Conservation (phyloP, 129 eudicot genomes). For the Escallonia rubra region DNA sequence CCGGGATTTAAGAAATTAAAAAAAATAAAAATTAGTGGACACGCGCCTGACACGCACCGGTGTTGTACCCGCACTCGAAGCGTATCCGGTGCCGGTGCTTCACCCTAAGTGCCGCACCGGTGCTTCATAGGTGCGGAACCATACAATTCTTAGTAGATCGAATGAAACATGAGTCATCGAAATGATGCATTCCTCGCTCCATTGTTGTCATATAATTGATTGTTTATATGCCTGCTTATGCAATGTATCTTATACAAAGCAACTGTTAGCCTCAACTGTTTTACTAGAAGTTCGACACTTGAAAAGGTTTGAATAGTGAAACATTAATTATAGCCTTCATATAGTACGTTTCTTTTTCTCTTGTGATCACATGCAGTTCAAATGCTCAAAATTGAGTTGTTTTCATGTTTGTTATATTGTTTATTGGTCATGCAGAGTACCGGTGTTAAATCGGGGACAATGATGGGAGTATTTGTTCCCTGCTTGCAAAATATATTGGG, state of each 20-base stretch:
- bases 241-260: background rate
- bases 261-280: background rate
- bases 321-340: background rate
- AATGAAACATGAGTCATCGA: background rate
- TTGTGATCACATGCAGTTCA: background rate
- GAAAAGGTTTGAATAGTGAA: background rate
- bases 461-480: conserved; percentile 98
- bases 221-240: background rate
- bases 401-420: background rate
- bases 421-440: conserved; percentile 39
- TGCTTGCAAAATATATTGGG: conserved; percentile 96
- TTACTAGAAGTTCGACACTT: background rate
- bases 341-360: background rate
- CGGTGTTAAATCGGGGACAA: conserved; percentile 68
- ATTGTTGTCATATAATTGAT: background rate
- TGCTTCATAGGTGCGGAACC: too few relatives aligned
- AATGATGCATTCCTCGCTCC: background rate
- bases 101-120: too few relatives aligned
- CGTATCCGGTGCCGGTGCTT: too few relatives aligned
- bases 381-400: background rate
- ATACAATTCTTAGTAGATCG: background rate
- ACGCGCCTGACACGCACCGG: too few relatives aligned
- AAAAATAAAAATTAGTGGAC: too few relatives aligned
- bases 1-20: too few relatives aligned
- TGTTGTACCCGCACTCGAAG: too few relatives aligned